Percentiles rank a stretch among this genome's conserved stretches.
Evolutionary conservation across 176 grass and related monocot species (phyloP).

Genomic region (Musa schizocarpa): DNA sequence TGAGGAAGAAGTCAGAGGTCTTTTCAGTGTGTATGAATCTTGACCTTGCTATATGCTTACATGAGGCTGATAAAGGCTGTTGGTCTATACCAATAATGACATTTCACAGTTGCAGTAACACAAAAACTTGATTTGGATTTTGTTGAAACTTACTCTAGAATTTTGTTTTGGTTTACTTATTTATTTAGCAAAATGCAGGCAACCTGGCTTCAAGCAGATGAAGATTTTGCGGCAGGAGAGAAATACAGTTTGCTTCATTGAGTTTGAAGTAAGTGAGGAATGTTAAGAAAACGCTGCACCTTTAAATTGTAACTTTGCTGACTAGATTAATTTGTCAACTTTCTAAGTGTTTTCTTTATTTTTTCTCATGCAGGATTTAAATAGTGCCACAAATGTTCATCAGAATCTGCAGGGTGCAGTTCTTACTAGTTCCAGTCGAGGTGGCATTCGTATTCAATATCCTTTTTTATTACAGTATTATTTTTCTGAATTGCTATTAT

Average conservation of each 20-base stretch:
- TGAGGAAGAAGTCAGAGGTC: constrained; percentile 81
- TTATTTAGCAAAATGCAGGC: constrained; percentile 32
- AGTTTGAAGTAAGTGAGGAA: constrained; percentile 55
- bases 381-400: constrained; percentile 62
- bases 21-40: constrained; percentile 81
- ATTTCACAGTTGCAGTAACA: too few relatives aligned
- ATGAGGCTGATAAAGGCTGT: not conserved
- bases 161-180: too few relatives aligned
- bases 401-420: constrained; percentile 94
- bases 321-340: too few relatives aligned
- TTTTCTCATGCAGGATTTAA: constrained; percentile 50
- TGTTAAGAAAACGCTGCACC: not conserved
- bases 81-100: not conserved
- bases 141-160: too few relatives aligned
- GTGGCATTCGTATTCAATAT: constrained; percentile 99
- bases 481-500: not conserved
- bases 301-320: not conserved
- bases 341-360: constrained; percentile 9
- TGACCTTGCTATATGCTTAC: not conserved
- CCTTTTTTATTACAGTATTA: constrained; percentile 35
- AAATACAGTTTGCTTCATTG: constrained; percentile 99
- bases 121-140: too few relatives aligned
- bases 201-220: constrained; percentile 98
- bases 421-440: constrained; percentile 91
- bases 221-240: constrained; percentile 91